Evolutionary conservation across 108 stramenopile species (phyloP), one percentile per base, ranked within the genome.

Genomic region (Cyclostephanos invisitatus): DNA sequence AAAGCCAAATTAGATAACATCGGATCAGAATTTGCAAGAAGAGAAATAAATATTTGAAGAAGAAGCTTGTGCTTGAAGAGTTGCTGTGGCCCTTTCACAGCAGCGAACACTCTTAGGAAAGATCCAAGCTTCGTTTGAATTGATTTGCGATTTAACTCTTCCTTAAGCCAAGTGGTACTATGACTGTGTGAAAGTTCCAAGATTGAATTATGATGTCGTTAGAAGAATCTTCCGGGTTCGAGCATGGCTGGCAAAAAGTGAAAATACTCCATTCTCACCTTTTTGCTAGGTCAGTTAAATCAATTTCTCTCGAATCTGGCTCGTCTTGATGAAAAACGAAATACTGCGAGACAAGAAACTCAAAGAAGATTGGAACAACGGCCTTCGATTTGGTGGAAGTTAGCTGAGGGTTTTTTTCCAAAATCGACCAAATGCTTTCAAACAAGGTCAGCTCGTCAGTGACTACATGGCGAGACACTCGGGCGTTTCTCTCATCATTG

Each of bases 81-180:
- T 73, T 96, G 95, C 47, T 90, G 77, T 3, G 88, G 89, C 12
- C 91, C 91, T 40, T 87, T 88, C 15, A 94, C 84, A 10, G 81
- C 83, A 35, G 86, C 75, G 59, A 96, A 92, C 55, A 87, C 80
- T 83, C 82, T 88, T 22, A 96, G 75, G 59, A 95, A 87, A 37
- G 66, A 75, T 32, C 73, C 72, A 32, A 93, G 76, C 49, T 84
- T 75, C 61, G 66, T 85, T 28, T 87, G 84, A 62, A 90, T 10
- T 24, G 73, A 56, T 48, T 65, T 85, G 7, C 74, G 72, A 37
- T 77, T 65, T 22, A 86, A 62, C 32, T 77, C 72, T 47, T 66
- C 55, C n/a, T 73, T 72, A 55, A 49, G 24, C 84, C 84, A 84
- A 28, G 25, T 35, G 6, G 40, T 44, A 15, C 60, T 70, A 57